A percentile compares a stretch with the other conserved stretches of the same genome.
phyloP scores from a whole-genome alignment of 2,329 filamentous ascomycete species.

The Lasiodiplodia sp. region DNA sequence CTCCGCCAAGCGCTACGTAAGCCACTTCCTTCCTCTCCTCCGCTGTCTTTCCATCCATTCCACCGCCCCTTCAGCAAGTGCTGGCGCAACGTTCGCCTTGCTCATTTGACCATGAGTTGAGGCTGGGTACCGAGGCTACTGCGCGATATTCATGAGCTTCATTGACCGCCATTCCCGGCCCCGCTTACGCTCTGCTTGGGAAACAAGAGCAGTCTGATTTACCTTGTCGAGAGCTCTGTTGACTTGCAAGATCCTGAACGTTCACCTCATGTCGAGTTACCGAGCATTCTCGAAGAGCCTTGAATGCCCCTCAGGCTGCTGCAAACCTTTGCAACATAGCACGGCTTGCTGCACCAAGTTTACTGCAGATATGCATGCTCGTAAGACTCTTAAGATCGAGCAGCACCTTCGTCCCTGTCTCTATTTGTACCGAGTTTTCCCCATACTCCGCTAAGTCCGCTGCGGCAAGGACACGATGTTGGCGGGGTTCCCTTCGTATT shows the following conservation, averaged over 20 bases:
- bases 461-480: neutral
- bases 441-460: conserved; percentile 12
- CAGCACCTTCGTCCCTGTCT: too few relatives aligned
- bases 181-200: neutral
- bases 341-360: neutral
- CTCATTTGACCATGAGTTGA: too few relatives aligned
- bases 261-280: too few relatives aligned
- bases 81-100: too few relatives aligned
- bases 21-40: neutral
- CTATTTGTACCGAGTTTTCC: neutral
- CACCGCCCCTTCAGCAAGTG: neutral
- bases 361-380: neutral
- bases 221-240: too few relatives aligned
- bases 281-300: too few relatives aligned
- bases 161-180: neutral
- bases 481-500: too few relatives aligned
- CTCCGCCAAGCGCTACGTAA: conserved; percentile 27
- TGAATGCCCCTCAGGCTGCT: too few relatives aligned
- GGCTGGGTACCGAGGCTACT: neutral
- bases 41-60: neutral
- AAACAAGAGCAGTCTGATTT: too few relatives aligned
- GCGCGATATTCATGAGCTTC: neutral
- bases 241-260: too few relatives aligned
- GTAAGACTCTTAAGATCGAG: neutral
- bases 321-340: neutral